These are phyloP conservation scores for Geotrichum reessii DNA, from an alignment of 1,139 yeast genomes.

Conservation along the genomic window DNA sequence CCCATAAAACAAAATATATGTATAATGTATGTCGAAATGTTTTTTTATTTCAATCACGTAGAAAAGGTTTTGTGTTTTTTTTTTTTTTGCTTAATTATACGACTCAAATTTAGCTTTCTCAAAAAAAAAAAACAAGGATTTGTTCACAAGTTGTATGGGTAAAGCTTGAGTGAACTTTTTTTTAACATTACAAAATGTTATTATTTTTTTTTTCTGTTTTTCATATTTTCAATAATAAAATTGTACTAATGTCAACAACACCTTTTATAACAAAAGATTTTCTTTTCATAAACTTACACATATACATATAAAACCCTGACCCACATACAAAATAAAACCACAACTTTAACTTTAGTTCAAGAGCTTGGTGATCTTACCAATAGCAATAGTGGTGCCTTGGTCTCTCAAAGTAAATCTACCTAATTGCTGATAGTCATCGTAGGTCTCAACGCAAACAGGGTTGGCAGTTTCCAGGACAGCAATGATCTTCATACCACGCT, in stretches of 20 bases:
- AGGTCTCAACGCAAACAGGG: conserved; percentile 91
- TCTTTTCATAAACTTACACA: too few species aligned
- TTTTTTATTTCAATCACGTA: too few species aligned
- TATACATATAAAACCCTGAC: too few species aligned
- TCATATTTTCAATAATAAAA: too few species aligned
- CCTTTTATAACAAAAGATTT: too few species aligned
- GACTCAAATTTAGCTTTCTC: neutral
- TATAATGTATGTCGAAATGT: neutral
- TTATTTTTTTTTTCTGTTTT: too few species aligned
- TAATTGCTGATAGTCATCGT: conserved; percentile 84
- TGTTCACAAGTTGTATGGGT: neutral
- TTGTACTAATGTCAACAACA: too few species aligned
- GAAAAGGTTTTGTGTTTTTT: too few species aligned
- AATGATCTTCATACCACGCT: conserved; percentile 97
- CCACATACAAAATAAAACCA: too few species aligned
- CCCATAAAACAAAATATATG: neutral
- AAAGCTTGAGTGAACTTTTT: too few species aligned
- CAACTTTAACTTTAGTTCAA: conserved; percentile 25
- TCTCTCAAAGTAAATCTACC: conserved; percentile 98
- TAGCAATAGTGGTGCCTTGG: conserved; percentile 96
- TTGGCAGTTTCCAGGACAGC: conserved; percentile 81
- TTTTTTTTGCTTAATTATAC: too few species aligned
- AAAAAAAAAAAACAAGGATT: too few species aligned
- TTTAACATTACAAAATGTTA: neutral
- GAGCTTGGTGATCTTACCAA: conserved; percentile 73